Percentiles rank a stretch among this genome's conserved stretches.
Conservation (phyloP, 1,284 basidiomycete species). For the Takashimella koratensis region DNA sequence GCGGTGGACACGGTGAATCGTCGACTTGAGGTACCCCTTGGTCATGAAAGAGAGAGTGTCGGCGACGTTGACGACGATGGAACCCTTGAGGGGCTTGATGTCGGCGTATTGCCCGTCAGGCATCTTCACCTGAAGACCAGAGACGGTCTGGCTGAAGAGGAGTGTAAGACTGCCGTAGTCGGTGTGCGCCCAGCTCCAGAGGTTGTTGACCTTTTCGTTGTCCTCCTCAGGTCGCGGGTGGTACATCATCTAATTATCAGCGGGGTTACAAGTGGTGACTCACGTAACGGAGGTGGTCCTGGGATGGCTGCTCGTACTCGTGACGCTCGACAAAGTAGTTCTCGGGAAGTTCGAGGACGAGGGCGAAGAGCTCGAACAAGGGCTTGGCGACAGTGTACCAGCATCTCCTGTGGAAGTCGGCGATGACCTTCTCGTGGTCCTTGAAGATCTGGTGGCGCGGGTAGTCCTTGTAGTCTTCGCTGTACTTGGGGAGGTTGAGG, state of each 20-base stretch:
- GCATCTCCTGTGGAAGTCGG: conserved; percentile 16
- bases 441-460: conserved; percentile 30
- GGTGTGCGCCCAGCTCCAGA: conserved; percentile 34
- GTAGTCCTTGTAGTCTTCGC: conserved; percentile 14
- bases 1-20: conserved; percentile 28
- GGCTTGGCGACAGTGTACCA: conserved; percentile 16
- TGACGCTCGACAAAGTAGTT: conserved; percentile 39
- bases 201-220: conserved; percentile 25
- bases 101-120: conserved; percentile 26
- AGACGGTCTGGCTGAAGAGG: conserved; percentile 34
- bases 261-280: conserved; percentile 1
- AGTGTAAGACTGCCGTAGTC: conserved; percentile 33
- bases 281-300: conserved; percentile 36
- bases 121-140: conserved; percentile 35
- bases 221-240: conserved; percentile 31
- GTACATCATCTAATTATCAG: conserved; percentile 27
- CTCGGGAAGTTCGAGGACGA: conserved; percentile 38
- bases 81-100: conserved; percentile 27
- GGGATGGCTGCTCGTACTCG: conserved; percentile 24
- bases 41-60: conserved; percentile 37
- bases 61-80: conserved; percentile 35
- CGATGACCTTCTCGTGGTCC: conserved; percentile 15
- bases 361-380: conserved; percentile 28
- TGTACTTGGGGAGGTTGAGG: conserved; percentile 34
- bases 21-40: conserved; percentile 31